A percentile compares a stretch with the other conserved stretches of the same genome.
Evolutionary conservation across 768 basidiomycete genomes (phyloP).

Genomic region (Mycena leptocephala): DNA sequence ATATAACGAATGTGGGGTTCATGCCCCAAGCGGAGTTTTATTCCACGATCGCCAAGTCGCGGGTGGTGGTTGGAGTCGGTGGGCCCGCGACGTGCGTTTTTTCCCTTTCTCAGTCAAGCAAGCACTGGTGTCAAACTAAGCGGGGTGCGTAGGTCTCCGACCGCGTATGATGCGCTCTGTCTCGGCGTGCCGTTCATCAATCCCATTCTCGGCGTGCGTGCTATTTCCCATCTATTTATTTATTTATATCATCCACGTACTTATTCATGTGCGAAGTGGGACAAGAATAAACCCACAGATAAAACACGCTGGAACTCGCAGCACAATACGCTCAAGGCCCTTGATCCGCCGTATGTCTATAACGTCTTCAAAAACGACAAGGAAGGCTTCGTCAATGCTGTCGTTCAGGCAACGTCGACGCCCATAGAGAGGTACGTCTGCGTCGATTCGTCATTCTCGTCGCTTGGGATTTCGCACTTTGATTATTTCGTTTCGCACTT

Average conservation of each 20-base stretch:
- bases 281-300: slow-evolving; percentile 44
- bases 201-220: slow-evolving; percentile 40
- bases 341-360: slow-evolving; percentile 55
- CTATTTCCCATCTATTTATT: neutral
- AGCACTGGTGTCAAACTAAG: neutral
- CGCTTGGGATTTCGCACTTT: no score
- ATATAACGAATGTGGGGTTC: slow-evolving; percentile 17
- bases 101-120: neutral
- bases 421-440: slow-evolving; percentile 48
- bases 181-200: slow-evolving; percentile 57
- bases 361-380: slow-evolving; percentile 48
- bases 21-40: neutral
- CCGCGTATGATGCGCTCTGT: no score
- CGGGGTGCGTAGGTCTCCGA: slow-evolving; percentile 30
- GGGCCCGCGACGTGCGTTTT: neutral
- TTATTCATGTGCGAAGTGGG: slow-evolving; percentile 38
- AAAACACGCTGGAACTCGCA: slow-evolving; percentile 49
- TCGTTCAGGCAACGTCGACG: slow-evolving; percentile 40
- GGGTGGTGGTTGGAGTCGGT: slow-evolving; percentile 19
- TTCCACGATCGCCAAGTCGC: slow-evolving; percentile 1
- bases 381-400: slow-evolving; percentile 47
- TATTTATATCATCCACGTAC: slow-evolving; percentile 38
- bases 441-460: neutral
- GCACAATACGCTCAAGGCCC: slow-evolving; percentile 46
- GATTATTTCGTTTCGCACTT: neutral